A percentile compares a stretch with the other conserved stretches of the same genome.
These are phyloP conservation scores for Chrysochromulina parva DNA, from an alignment of 78 protist species.

Conservation along the genomic window DNA sequence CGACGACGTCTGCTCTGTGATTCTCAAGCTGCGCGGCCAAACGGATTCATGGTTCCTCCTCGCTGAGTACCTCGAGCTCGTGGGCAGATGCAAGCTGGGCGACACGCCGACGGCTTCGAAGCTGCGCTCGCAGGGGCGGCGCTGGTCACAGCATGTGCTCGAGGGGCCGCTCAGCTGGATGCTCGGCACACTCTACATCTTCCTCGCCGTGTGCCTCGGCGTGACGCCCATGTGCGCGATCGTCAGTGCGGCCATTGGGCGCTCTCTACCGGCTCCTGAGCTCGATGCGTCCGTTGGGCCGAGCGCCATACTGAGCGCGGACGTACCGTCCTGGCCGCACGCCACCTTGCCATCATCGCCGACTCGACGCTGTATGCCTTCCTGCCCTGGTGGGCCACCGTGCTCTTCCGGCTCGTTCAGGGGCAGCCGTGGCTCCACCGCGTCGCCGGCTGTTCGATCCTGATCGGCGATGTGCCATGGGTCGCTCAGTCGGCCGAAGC, in stretches of 20 bases:
- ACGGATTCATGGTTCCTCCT: too few relatives aligned
- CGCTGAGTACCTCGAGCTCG: too few relatives aligned
- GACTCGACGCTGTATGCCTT: background rate
- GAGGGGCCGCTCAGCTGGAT: background rate
- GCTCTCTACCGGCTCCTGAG: too few relatives aligned
- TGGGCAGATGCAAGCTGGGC: background rate
- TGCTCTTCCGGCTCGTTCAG: background rate
- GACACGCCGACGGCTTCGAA: background rate
- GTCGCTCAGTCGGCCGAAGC: conserved; percentile 27
- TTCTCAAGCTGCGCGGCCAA: too few relatives aligned
- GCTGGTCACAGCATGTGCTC: background rate
- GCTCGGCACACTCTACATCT: background rate
- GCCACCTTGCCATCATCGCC: background rate
- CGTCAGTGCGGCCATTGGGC: background rate
- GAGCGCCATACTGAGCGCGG: too few relatives aligned
- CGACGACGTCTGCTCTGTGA: too few relatives aligned
- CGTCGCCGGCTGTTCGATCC: background rate
- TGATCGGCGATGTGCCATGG: conserved; percentile 32
- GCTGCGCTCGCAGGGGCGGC: background rate
- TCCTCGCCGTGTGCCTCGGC: too few relatives aligned
- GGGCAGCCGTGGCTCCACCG: background rate
- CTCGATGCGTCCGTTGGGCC: background rate
- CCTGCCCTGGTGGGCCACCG: conserved; percentile 7
- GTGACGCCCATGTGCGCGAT: too few relatives aligned
- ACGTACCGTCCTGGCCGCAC: background rate